A percentile compares a stretch with the other conserved stretches of the same genome.
phyloP scores from a whole-genome alignment of 768 basidiomycete genomes.

The Leccinellum rugosiceps region DNA sequence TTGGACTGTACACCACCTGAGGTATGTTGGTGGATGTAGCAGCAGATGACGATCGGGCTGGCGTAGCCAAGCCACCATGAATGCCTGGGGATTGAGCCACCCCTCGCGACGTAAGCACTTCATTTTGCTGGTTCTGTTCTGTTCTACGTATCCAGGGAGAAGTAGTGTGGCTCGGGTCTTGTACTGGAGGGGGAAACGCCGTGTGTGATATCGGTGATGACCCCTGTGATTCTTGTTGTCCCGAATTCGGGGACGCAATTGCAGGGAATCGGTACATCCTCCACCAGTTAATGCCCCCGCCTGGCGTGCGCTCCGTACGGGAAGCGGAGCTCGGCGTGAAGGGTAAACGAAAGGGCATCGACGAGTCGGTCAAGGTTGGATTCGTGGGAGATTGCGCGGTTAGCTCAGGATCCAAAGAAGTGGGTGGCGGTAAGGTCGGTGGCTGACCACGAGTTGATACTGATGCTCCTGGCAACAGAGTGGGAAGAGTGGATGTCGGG shows the following conservation, averaged over 20 bases:
- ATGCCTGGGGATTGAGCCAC: slow-evolving; percentile 10
- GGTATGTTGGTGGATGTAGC: slow-evolving; percentile 16
- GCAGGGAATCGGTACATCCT: slow-evolving; percentile 78
- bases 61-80: slow-evolving; percentile 17
- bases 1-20: slow-evolving; percentile 11
- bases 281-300: slow-evolving; percentile 73
- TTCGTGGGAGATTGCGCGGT: neutral
- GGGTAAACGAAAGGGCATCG: slow-evolving; percentile 32
- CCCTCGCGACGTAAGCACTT: slow-evolving; percentile 13
- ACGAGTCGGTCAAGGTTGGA: slow-evolving; percentile 13
- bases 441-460: neutral
- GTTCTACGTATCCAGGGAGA: slow-evolving; percentile 15
- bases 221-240: slow-evolving; percentile 15
- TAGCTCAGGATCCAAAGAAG: slow-evolving; percentile 2
- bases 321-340: slow-evolving; percentile 30
- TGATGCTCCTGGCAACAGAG: slow-evolving; percentile 5
- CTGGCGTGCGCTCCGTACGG: slow-evolving; percentile 37
- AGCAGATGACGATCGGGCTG: slow-evolving; percentile 7
- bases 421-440: slow-evolving; percentile 2
- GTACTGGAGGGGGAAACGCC: slow-evolving; percentile 12
- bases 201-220: slow-evolving; percentile 26
- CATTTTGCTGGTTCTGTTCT: slow-evolving; percentile 21
- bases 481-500: slow-evolving; percentile 6
- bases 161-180: slow-evolving; percentile 21
- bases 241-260: slow-evolving; percentile 42